phyloP scores from a whole-genome alignment of 305 asterid species.

The Fraxinus albicans region DNA sequence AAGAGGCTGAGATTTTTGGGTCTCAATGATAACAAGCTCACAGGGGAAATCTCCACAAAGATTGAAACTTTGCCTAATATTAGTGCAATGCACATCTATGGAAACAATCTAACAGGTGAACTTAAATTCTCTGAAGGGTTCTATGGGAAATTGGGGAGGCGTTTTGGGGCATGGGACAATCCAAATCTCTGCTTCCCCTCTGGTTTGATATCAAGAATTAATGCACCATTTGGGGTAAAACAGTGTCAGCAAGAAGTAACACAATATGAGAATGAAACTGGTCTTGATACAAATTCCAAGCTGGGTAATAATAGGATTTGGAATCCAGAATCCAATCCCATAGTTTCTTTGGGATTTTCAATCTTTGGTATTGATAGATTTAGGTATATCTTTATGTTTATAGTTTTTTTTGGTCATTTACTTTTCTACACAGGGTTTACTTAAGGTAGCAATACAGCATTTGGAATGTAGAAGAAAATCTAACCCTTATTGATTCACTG shows the following conservation, averaged over 20 bases:
- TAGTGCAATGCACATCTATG: slow-evolving; percentile 65
- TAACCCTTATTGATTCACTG: not conserved
- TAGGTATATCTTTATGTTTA: slow-evolving; percentile 30
- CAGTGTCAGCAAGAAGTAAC: slow-evolving; percentile 43
- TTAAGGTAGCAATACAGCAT: slow-evolving; percentile 9
- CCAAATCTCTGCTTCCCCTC: slow-evolving; percentile 63
- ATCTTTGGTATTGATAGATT: slow-evolving; percentile 20
- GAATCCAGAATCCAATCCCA: slow-evolving; percentile 25
- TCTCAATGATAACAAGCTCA: slow-evolving; percentile 66
- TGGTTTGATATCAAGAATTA: slow-evolving; percentile 27
- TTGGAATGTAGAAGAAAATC: slow-evolving; percentile 1
- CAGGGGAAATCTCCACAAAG: slow-evolving; percentile 53
- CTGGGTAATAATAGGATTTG: slow-evolving; percentile 27
- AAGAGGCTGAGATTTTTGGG: slow-evolving; percentile 67
- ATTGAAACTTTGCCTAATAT: slow-evolving; percentile 57
- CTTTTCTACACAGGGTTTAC: not conserved
- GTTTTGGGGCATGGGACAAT: slow-evolving; percentile 93
- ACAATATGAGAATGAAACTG: slow-evolving; percentile 15
- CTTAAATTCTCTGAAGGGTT: slow-evolving; percentile 60
- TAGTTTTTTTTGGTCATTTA: slow-evolving; percentile 27
- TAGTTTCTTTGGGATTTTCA: slow-evolving; percentile 39
- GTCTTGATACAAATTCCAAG: slow-evolving; percentile 26
- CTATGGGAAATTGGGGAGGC: slow-evolving; percentile 69
- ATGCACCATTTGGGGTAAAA: slow-evolving; percentile 66
- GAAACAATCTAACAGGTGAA: slow-evolving; percentile 78